Evolutionary conservation across 1,284 basidiomycete genomes (phyloP).

Genomic region (Ceratobasidium sp.): DNA sequence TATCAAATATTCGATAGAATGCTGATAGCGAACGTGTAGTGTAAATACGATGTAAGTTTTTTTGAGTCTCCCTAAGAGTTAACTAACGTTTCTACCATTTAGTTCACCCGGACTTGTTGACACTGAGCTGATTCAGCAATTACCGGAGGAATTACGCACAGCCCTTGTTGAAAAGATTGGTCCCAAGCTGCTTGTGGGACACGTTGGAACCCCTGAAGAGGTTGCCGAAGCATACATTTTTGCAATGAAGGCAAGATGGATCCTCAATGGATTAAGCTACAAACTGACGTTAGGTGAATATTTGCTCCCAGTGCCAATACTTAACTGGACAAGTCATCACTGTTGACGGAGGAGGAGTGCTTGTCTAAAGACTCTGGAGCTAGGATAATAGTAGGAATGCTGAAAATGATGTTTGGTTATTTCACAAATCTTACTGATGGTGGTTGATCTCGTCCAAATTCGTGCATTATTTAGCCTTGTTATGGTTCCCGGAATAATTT

Average conservation of each 20-base stretch:
- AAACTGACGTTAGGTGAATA: not conserved
- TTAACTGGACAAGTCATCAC: slow-evolving; percentile 10
- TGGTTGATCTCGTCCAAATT: too few relatives aligned
- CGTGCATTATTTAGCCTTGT: too few relatives aligned
- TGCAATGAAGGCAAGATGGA: slow-evolving; percentile 34
- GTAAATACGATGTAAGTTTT: slow-evolving; percentile 30
- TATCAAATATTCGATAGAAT: too few relatives aligned
- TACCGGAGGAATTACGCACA: not conserved
- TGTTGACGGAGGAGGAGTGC: slow-evolving; percentile 12
- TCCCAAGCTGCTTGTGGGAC: slow-evolving; percentile 1
- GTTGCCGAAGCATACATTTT: slow-evolving; percentile 43
- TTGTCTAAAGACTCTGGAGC: slow-evolving; percentile 1
- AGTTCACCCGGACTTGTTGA: slow-evolving; percentile 27
- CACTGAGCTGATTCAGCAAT: not conserved
- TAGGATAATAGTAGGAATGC: too few relatives aligned
- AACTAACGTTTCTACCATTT: not conserved
- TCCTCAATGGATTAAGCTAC: not conserved
- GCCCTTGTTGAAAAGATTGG: not conserved
- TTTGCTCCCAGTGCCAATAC: slow-evolving; percentile 1
- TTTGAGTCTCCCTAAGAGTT: too few relatives aligned
- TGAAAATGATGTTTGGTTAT: too few relatives aligned
- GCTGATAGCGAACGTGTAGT: not conserved
- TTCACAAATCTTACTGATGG: too few relatives aligned
- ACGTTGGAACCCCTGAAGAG: slow-evolving; percentile 34
- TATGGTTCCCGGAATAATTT: too few relatives aligned